Base-by-base conservation (phyloP, 495 filamentous ascomycete genomes). In the Cudoniella acicularis region DNA sequence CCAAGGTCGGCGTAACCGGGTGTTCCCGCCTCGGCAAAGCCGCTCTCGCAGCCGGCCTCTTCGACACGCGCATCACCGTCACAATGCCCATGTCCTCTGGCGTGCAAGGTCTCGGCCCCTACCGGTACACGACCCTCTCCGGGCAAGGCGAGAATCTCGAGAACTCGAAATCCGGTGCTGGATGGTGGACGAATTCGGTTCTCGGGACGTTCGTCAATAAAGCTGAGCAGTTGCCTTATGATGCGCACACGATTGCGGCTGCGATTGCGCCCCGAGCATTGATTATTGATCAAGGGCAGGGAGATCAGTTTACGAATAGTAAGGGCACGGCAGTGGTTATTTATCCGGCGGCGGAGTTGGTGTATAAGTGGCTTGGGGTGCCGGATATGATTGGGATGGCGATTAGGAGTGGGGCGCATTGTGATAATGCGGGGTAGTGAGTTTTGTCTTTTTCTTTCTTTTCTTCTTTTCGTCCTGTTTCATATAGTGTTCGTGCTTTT, bases 11-110 rank as follows among this genome's bases (percentile, higher is more conserved):
- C 47, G 78, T 81, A 36, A 82, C 77, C 1, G 79, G 78, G 0
- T 80, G 77, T 61, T 81, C 77, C 10, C 77, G 77, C 0, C 72
- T 80, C 0, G 79, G 77, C 26, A 81, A 82, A 56, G 77, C 72
- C 2, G 78, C 79, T 10, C 72, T 82, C 0, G 79, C 77, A 1
- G 76, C 77, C 11, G 75, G 78, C 11, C 71, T 82, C 3, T 74
- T 82, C 40, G 78, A 82, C 69, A 67, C 56, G 25, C 75, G 78
- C 43, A 80, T 82, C 66, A 78, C 79, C 3, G 54, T 82, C 10
- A 82, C 79, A 30, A 80, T 80, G 77, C 76, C 78, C 36, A 80
- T 81, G 78, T 78, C 76, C 61, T 74, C 75, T 41, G 78, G 79
- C 2, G 74, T 80, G 9, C 78, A 82, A 61, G 77, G 79, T 3